A percentile compares a stretch with the other conserved stretches of the same genome.
Evolutionary conservation across 2,329 filamentous ascomycete species (phyloP).

Genomic region (Pseudogymnoascus pannorum): DNA sequence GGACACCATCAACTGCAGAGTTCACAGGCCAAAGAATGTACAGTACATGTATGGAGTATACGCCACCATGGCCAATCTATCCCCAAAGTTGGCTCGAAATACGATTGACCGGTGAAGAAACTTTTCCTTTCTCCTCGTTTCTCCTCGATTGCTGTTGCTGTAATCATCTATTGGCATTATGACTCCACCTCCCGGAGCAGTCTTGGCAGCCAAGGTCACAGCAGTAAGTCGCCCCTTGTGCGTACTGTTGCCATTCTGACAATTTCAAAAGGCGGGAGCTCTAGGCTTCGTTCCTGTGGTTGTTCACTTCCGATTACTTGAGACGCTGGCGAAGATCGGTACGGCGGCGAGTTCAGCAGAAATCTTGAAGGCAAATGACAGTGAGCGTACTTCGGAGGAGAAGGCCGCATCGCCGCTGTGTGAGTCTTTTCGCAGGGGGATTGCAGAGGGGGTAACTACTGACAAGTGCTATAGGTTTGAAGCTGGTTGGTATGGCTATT

Average conservation of each 20-base stretch:
- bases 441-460: not conserved
- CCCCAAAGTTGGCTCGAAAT: not conserved
- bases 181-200: not conserved
- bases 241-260: not conserved
- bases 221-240: not conserved
- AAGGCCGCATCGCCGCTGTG: not conserved
- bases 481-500: not conserved
- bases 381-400: not conserved
- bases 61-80: not conserved
- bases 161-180: not conserved
- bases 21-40: not conserved
- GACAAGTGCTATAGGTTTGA: not conserved
- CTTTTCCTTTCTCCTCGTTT: not conserved
- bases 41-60: not conserved
- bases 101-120: not conserved
- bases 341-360: constrained; percentile 25
- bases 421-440: not conserved
- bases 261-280: constrained; percentile 24
- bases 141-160: not conserved
- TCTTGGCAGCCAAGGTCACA: not conserved
- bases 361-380: constrained; percentile 23
- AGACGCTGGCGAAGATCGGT: constrained; percentile 23
- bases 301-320: constrained; percentile 30
- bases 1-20: not conserved
- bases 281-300: constrained; percentile 33